phyloP scores from a whole-genome alignment of 306 rosid genomes.

The Phaseolus lunatus region DNA sequence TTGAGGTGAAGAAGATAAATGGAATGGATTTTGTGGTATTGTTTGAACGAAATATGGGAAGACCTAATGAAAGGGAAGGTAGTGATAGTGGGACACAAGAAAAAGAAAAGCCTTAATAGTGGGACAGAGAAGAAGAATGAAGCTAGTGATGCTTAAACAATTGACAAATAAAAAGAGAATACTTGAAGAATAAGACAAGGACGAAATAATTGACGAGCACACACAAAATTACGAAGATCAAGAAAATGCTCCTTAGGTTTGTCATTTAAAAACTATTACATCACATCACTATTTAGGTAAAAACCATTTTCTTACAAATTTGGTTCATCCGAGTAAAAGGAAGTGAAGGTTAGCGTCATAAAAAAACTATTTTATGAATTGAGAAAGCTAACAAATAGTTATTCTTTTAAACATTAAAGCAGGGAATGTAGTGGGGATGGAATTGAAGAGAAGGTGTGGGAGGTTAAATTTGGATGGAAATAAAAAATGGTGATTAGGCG shows the following conservation, averaged over 20 bases:
- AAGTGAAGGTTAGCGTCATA: neutral
- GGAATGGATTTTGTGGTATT: neutral
- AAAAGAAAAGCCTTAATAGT: conserved; percentile 23
- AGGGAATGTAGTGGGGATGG: no score
- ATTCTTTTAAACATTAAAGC: no score
- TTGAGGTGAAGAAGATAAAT: neutral
- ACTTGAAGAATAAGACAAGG: conserved; percentile 22
- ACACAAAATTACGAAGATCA: neutral
- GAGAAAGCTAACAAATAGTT: no score
- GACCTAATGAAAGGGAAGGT: conserved; percentile 31
- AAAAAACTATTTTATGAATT: neutral
- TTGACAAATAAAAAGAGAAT: conserved; percentile 20
- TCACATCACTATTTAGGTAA: neutral
- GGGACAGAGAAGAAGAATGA: conserved; percentile 10
- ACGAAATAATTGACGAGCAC: conserved; percentile 25
- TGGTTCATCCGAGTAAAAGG: neutral
- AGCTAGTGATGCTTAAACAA: conserved; percentile 11
- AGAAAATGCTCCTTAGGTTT: neutral
- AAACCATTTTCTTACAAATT: neutral
- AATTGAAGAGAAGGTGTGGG: conserved; percentile 5
- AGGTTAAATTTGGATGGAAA: neutral
- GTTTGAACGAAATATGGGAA: neutral
- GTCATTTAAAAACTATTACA: neutral
- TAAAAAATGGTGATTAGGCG: neutral
- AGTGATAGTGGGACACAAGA: neutral